Evolutionary conservation across 345 rosid species (phyloP), one percentile per base, ranked within the genome.

Genomic region (Mercurialis annua): DNA sequence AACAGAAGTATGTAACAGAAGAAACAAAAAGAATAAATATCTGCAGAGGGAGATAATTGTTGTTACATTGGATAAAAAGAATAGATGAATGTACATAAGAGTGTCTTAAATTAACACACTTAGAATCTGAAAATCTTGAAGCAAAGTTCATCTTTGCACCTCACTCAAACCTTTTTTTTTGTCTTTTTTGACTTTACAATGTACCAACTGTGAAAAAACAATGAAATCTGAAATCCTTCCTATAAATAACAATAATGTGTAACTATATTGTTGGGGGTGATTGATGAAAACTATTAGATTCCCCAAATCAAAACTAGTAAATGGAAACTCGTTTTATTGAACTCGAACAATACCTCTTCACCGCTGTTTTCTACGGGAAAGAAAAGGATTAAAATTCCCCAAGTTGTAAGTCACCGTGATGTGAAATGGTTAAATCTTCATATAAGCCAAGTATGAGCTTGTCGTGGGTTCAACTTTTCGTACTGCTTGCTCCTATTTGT

Each of bases 161-260:
- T 71, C 65, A 59, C 73, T 69, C 74, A 54, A 65, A 72, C 74
- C 59, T 8, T 57, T 56, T 57, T 14, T 54, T 27, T 54, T 54
- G 27, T 21, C 16, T 3, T 29, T 53, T 53, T 23, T 53, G 48
- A 72, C 78, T 78, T 69, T 73, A 80, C 79, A 80, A 64, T n/a
- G 61, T 67, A 65, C 76, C 59, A 63, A 51, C 62, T 50, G 73
- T 51, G 44, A 27, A 57, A 36, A 58, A 44, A 62, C 33, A 43
- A 66, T 34, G 42, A 47, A 71, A 49, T 2, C 1, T 34, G 34
- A 24, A 14, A 18, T 69, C 74, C 77, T 72, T 56, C 62, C 80
- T 71, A 75, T 53, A 51, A 59, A 72, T 69, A 59, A 49, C 72
- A 78, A 44, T 64, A 80, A 74, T 33, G 60, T 58, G 54, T 64